phyloP scores from a whole-genome alignment of 2,329 filamentous ascomycete species.

The Bipolaris zeicola region DNA sequence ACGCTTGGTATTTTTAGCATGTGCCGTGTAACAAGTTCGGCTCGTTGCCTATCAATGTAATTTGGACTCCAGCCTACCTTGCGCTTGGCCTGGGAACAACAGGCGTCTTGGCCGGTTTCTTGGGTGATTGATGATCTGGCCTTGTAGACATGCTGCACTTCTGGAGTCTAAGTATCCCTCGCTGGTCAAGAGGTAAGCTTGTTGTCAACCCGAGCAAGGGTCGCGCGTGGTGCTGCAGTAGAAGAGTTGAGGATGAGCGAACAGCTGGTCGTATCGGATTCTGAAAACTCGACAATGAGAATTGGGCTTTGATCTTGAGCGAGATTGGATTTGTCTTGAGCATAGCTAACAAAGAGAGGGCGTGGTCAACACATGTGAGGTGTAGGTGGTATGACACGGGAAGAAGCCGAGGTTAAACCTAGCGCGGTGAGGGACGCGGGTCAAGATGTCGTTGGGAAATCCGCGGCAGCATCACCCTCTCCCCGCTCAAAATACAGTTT shows the following conservation, averaged over 20 bases:
- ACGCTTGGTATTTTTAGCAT: conserved; percentile 60
- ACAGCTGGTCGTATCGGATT: not conserved
- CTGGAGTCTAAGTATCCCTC: not conserved
- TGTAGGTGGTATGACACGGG: conserved; percentile 32
- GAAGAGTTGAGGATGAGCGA: not conserved
- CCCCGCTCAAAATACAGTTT: not conserved
- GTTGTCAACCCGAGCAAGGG: not conserved
- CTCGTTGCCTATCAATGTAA: not conserved
- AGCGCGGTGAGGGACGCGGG: conserved; percentile 11
- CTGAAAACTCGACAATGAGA: not conserved
- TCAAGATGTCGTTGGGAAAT: not conserved
- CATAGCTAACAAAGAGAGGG: conserved; percentile 33
- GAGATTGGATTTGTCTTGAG: conserved; percentile 20
- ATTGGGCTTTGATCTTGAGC: conserved; percentile 13
- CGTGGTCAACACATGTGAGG: conserved; percentile 19
- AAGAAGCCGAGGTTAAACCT: conserved; percentile 41
- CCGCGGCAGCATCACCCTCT: conserved; percentile 9
- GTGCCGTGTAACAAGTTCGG: not conserved
- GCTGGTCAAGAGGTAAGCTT: not conserved
- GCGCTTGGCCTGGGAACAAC: conserved; percentile 67
- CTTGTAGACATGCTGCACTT: conserved; percentile 40
- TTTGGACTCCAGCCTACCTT: conserved; percentile 52
- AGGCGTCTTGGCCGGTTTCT: conserved; percentile 44
- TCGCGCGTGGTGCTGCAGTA: not conserved
- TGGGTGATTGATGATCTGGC: conserved; percentile 39